Conservation (phyloP, 2,329 filamentous ascomycete genomes). For the Verticillium isaacii region DNA sequence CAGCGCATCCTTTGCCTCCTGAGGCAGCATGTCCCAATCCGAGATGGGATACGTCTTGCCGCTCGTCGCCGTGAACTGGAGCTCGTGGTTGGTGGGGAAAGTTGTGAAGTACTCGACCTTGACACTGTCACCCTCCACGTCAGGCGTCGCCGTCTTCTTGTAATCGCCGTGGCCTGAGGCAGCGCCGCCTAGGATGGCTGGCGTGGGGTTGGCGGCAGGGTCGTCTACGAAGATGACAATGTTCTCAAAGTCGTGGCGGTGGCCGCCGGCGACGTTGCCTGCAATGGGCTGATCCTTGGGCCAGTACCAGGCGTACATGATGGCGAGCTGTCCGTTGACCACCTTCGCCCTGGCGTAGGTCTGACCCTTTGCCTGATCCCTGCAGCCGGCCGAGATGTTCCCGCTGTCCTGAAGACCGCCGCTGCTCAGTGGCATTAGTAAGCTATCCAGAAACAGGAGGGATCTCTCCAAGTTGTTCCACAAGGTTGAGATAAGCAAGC, state of each 20-base stretch:
- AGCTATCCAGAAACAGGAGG: neutral
- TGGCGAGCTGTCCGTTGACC: constrained; percentile 23
- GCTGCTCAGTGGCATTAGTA: constrained; percentile 10
- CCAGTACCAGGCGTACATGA: constrained; percentile 40
- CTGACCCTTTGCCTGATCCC: neutral
- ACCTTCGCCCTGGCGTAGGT: constrained; percentile 19
- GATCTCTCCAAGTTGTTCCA: neutral
- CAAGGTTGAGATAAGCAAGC: neutral
- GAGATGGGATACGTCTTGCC: constrained; percentile 33
- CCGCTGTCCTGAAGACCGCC: constrained; percentile 29
- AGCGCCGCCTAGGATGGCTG: constrained; percentile 22
- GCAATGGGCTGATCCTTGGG: constrained; percentile 36
- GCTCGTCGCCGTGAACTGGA: constrained; percentile 24
- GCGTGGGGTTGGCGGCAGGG: constrained; percentile 15
- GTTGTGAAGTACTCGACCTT: constrained; percentile 23
- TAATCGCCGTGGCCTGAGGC: constrained; percentile 26
- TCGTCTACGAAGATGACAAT: constrained; percentile 24
- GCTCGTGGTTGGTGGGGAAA: constrained; percentile 28
- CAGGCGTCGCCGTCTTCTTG: constrained; percentile 16
- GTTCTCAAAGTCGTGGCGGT: constrained; percentile 36
- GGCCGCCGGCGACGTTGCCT: constrained; percentile 24
- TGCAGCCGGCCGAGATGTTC: constrained; percentile 5
- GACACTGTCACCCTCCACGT: constrained; percentile 18
- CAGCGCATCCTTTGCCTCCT: constrained; percentile 26
- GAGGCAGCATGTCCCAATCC: constrained; percentile 31